phyloP scores from a whole-genome alignment of 768 basidiomycete species.

The Termitomyces sp. region DNA sequence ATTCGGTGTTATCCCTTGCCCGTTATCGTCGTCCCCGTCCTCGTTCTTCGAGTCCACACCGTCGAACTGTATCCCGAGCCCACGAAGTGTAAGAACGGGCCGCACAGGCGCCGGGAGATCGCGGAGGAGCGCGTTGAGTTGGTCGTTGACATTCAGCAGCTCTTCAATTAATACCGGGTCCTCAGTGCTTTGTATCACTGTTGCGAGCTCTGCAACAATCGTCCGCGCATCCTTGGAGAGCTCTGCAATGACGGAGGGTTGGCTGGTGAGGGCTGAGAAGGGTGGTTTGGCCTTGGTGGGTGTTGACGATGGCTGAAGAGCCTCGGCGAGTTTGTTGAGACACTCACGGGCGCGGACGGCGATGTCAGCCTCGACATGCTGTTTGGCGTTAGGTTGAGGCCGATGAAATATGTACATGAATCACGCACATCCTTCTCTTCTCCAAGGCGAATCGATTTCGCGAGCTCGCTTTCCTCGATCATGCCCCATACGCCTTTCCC shows the following conservation, averaged over 20 bases:
- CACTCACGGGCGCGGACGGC: conserved; percentile 40
- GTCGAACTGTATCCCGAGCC: conserved; percentile 38
- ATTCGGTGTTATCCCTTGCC: background rate
- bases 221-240: conserved; percentile 42
- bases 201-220: conserved; percentile 44
- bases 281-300: conserved; percentile 4
- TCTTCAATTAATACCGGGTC: conserved; percentile 61
- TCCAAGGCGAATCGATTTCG: conserved; percentile 54
- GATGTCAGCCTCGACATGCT: conserved; percentile 41
- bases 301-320: conserved; percentile 6
- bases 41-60: conserved; percentile 4
- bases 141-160: conserved; percentile 68
- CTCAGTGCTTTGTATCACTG: conserved; percentile 47
- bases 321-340: conserved; percentile 30
- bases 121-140: conserved; percentile 51
- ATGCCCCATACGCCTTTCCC: conserved; percentile 77
- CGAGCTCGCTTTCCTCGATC: conserved; percentile 83
- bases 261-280: conserved; percentile 13
- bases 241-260: conserved; percentile 21
- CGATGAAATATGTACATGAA: background rate
- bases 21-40: background rate
- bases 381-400: background rate
- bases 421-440: conserved; percentile 48
- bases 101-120: conserved; percentile 32
- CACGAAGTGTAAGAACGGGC: conserved; percentile 35